phyloP scores from a whole-genome alignment of 192 early-diverging fungal genomes.

The Gigaspora rosea region DNA sequence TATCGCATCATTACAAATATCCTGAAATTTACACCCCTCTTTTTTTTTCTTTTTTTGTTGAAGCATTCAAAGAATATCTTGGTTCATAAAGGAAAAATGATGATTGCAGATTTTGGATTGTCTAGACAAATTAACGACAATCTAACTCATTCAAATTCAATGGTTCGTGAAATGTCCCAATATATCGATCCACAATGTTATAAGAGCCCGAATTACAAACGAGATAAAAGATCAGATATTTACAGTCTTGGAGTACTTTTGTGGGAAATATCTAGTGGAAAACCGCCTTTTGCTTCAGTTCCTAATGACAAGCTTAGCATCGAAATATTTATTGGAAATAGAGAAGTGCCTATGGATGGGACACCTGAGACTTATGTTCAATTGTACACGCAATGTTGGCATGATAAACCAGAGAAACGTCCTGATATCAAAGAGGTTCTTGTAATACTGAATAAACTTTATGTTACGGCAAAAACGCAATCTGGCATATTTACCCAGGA shows the following conservation, averaged over 20 bases:
- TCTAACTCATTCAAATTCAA: background rate
- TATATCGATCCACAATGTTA: background rate
- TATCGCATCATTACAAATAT: background rate
- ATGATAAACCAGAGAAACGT: conserved; percentile 33
- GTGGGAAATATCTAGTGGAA: conserved; percentile 45
- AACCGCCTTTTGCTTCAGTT: conserved; percentile 29
- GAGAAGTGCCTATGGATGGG: conserved; percentile 35
- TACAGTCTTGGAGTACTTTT: conserved; percentile 44
- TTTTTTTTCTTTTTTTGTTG: background rate
- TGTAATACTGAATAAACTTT: too few relatives aligned
- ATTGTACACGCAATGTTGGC: conserved; percentile 43
- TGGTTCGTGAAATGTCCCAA: background rate
- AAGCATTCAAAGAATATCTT: conserved; percentile 26
- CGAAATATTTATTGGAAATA: conserved; percentile 35
- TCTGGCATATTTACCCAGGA: too few relatives aligned
- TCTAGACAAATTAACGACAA: background rate
- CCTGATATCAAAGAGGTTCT: conserved; percentile 7
- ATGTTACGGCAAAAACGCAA: too few relatives aligned
- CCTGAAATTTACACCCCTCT: background rate
- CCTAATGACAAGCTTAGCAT: conserved; percentile 3
- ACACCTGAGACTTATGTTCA: conserved; percentile 44
- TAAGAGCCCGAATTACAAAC: background rate
- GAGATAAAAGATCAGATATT: conserved; percentile 42
- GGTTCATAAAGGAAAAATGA: background rate
- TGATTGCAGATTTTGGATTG: conserved; percentile 21